These are phyloP conservation scores for Scedosporium boydii DNA, from an alignment of 2,329 filamentous ascomycete genomes.

Conservation along the genomic window DNA sequence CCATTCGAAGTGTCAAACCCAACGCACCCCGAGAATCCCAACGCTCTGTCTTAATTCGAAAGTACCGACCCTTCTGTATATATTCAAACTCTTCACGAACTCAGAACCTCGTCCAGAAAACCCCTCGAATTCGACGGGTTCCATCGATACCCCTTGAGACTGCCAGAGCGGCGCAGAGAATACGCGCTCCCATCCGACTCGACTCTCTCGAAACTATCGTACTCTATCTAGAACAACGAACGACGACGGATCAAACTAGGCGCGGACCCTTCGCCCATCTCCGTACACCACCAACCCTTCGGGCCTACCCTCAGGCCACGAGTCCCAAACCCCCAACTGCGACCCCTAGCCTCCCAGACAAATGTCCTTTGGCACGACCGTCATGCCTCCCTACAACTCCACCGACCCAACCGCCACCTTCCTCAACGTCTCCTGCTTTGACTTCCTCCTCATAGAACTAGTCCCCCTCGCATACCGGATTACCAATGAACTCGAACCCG, in stretches of 20 bases:
- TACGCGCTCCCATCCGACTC: neutral
- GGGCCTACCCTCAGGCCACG: neutral
- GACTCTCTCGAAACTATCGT: neutral
- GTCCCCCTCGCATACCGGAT: constrained; percentile 89
- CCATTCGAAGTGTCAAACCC: no score
- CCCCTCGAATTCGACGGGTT: neutral
- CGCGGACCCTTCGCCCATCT: neutral
- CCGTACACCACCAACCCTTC: neutral
- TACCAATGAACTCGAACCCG: constrained; percentile 57
- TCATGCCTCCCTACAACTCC: constrained; percentile 56
- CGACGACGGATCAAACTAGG: neutral
- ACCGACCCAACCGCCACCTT: constrained; percentile 67
- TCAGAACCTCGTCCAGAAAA: neutral
- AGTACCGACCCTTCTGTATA: no score
- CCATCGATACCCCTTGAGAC: neutral
- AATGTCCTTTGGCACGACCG: constrained; percentile 66
- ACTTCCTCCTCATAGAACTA: constrained; percentile 92
- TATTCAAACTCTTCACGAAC: no score
- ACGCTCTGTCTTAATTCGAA: no score
- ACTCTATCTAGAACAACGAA: no score
- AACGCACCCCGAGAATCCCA: no score
- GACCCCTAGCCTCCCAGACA: neutral
- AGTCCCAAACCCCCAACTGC: neutral
- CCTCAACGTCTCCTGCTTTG: constrained; percentile 76
- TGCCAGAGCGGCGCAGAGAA: neutral